Percentiles rank a stretch among this genome's conserved stretches.
These are phyloP conservation scores for Ilyonectria mors-panacis DNA, from an alignment of 2,329 filamentous ascomycete genomes.

Conservation along the genomic window DNA sequence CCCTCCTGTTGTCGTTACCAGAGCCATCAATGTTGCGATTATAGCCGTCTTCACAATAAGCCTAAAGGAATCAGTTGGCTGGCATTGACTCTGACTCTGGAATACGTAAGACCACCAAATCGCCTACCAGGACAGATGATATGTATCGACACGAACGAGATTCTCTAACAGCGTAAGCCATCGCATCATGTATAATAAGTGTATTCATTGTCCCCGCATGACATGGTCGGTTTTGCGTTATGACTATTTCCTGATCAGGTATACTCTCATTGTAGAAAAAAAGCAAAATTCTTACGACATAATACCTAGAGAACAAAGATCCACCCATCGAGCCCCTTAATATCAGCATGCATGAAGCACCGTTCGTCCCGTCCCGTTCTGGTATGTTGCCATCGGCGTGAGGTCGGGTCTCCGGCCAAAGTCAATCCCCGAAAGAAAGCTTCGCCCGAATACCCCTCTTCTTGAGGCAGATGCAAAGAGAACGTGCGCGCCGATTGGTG, in stretches of 20 bases:
- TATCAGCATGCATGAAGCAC: neutral
- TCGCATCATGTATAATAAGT: neutral
- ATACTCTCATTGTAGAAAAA: neutral
- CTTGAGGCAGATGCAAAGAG: neutral
- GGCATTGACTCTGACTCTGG: too few species aligned
- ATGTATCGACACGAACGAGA: neutral
- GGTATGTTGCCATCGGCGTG: neutral
- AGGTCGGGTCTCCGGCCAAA: neutral
- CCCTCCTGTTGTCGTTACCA: too few species aligned
- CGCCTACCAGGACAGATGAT: neutral
- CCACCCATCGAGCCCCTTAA: neutral
- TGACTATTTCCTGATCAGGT: neutral
- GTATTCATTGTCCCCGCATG: neutral
- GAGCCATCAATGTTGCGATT: too few species aligned
- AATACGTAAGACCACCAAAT: too few species aligned
- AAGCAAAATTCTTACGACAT: neutral
- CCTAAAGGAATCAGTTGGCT: too few species aligned
- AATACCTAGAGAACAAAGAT: neutral
- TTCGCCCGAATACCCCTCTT: conserved; percentile 1
- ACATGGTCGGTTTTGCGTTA: neutral
- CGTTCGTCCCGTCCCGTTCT: neutral
- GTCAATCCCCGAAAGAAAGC: neutral
- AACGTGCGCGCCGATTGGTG: conserved; percentile 26
- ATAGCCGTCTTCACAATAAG: too few species aligned
- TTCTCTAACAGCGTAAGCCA: neutral